Conservation (phyloP, 345 rosid species). For the Rhodamnia rubescens region DNA sequence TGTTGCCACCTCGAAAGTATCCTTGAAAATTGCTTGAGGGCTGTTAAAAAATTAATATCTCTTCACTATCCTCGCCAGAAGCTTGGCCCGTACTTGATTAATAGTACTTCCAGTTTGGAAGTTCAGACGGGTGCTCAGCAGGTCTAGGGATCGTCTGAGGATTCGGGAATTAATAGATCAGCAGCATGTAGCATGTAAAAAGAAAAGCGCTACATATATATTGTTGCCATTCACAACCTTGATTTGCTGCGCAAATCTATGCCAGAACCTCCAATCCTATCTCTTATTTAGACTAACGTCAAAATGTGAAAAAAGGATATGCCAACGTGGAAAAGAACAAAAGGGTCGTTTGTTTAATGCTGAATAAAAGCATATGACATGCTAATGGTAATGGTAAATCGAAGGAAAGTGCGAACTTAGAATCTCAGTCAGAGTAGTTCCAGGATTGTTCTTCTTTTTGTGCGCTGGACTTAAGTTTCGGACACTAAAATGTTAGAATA, state of each 20-base stretch:
- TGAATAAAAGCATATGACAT: too few species aligned
- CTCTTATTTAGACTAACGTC: neutral
- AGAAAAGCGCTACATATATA: neutral
- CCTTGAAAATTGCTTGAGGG: conserved; percentile 91
- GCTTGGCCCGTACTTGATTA: too few species aligned
- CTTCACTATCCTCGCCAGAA: too few species aligned
- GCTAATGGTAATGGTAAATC: neutral
- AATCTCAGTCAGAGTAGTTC: neutral
- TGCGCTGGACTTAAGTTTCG: neutral
- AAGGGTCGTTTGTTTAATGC: neutral
- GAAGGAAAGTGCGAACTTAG: neutral
- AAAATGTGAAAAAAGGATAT: neutral
- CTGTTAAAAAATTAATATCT: too few species aligned
- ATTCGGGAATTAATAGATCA: neutral
- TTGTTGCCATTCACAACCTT: conserved; percentile 32
- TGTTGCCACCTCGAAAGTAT: conserved; percentile 90
- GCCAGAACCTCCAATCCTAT: conserved; percentile 70
- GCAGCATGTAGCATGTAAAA: too few species aligned
- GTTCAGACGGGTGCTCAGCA: too few species aligned
- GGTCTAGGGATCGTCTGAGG: conserved; percentile 56
- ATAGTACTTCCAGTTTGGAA: too few species aligned
- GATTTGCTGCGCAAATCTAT: conserved; percentile 85
- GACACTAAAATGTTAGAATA: too few species aligned
- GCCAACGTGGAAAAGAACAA: neutral
- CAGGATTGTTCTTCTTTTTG: neutral